These are phyloP conservation scores for Phytophthora syringae DNA, from an alignment of 352 stramenopile genomes.

Conservation along the genomic window DNA sequence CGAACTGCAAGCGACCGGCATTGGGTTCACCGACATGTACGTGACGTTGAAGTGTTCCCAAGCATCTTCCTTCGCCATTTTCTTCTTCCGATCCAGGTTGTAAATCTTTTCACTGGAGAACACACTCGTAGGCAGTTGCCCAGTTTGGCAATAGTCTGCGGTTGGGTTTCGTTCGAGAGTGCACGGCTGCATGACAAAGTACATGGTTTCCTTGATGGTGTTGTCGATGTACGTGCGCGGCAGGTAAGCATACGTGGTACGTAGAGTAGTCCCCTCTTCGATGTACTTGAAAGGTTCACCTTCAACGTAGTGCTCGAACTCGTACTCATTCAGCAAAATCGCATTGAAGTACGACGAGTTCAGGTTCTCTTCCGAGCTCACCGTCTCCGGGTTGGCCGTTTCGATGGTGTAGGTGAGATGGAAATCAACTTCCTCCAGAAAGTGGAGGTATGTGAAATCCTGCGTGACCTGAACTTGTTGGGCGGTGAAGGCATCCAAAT, in stretches of 20 bases:
- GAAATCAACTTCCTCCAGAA: constrained; percentile 71
- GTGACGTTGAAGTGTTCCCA: constrained; percentile 34
- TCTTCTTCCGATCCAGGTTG: constrained; percentile 41
- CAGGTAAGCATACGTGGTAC: constrained; percentile 57
- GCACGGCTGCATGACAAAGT: constrained; percentile 68
- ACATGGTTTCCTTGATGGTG: constrained; percentile 57
- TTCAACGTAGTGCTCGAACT: constrained; percentile 56
- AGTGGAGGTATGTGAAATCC: constrained; percentile 65
- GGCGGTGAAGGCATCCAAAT: constrained; percentile 66
- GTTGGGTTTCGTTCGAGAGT: constrained; percentile 37
- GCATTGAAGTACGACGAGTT: constrained; percentile 57
- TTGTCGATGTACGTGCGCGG: constrained; percentile 57
- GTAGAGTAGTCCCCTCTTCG: constrained; percentile 37
- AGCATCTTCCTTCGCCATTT: constrained; percentile 25
- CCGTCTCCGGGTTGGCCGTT: constrained; percentile 20
- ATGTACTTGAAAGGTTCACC: constrained; percentile 57
- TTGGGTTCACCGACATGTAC: constrained; percentile 66
- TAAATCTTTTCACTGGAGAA: constrained; percentile 53
- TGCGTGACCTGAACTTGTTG: constrained; percentile 54
- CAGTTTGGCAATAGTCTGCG: constrained; percentile 45
- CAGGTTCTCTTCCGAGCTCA: constrained; percentile 3
- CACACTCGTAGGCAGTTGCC: constrained; percentile 47
- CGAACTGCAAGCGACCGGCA: constrained; percentile 56
- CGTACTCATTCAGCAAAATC: constrained; percentile 57
- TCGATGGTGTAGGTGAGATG: constrained; percentile 61